Evolutionary conservation across 1,284 basidiomycete species (phyloP), one percentile per base, ranked within the genome.

Genomic region (Inonotus hispidus): DNA sequence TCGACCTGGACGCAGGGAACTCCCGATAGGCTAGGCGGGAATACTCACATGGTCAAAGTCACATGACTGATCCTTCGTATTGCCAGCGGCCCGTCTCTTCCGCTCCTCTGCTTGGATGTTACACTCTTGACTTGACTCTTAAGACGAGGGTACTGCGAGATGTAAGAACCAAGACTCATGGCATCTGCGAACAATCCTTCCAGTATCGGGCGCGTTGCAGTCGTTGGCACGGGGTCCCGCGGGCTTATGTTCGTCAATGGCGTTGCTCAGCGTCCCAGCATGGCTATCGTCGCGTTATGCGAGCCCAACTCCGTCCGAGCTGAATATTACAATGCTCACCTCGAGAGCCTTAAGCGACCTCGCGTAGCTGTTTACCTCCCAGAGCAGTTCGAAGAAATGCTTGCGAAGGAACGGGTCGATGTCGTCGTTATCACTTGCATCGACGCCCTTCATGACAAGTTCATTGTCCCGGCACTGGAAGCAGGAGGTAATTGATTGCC

Each of bases 401-500:
- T 83, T 63, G 68, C 72, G 58, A 74, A 76, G 58, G 77, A 79
- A 66, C 74, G 72, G 45, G 76, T 82, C 29, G 77, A 82, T 65
- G 75, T 75, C 4, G 68, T 81, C 2, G 79, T 83, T 7, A 74
- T 83, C 4, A 82, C 79, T n/a, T 81, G 79, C 52, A 72, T 82
- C 32, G 81, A 83, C 67, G 75, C 77, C 5, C 71, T 78, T 50
- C 81, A 83, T 64, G 77, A 82, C 68, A 50, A 71, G 57, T 82
- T 80, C 68, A 82, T 82, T 63, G 71, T 78, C 19, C 75, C 76
- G 16, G 76, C 76, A 5, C 67, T 77, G 25, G 71, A 76, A 64
- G 74, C 72, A 41, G 75, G 76, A 68, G 41, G 41, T 43, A 43
- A n/a, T n/a, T 43, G 16, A n/a, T 43, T n/a, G 2, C 16, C 7